Evolutionary conservation across 331 rosid species (phyloP).

Genomic region (Stylosanthes scabra): DNA sequence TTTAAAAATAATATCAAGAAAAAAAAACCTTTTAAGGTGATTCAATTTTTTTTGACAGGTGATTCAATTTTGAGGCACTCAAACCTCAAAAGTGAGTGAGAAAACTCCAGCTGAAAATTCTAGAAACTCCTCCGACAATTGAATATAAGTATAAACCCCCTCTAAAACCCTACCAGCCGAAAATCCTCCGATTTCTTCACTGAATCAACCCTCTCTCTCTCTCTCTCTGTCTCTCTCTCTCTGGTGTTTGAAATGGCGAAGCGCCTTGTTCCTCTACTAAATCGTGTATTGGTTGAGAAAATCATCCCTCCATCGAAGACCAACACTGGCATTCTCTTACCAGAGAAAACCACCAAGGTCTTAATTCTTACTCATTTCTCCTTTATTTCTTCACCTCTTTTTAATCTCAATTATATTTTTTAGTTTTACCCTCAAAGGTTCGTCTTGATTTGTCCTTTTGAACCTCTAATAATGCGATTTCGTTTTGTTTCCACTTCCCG

Average conservation of each 20-base stretch:
- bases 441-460: neutral
- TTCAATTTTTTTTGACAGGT: too few relatives aligned
- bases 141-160: neutral
- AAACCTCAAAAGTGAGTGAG: neutral
- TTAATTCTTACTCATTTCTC: neutral
- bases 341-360: constrained; percentile 57
- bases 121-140: neutral
- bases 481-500: too few relatives aligned
- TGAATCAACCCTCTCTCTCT: too few relatives aligned
- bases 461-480: neutral
- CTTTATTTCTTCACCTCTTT: neutral
- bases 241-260: constrained; percentile 49
- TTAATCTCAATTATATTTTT: neutral
- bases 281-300: constrained; percentile 66
- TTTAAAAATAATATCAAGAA: too few relatives aligned
- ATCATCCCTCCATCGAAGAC: constrained; percentile 66
- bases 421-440: neutral
- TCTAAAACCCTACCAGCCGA: constrained; percentile 29
- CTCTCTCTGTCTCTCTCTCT: neutral
- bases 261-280: constrained; percentile 59
- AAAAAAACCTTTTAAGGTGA: too few relatives aligned
- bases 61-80: neutral
- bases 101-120: neutral
- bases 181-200: neutral
- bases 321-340: constrained; percentile 54